Conservation (phyloP, 2,329 filamentous ascomycete species). For the Paracorniculantispora psalliotae region DNA sequence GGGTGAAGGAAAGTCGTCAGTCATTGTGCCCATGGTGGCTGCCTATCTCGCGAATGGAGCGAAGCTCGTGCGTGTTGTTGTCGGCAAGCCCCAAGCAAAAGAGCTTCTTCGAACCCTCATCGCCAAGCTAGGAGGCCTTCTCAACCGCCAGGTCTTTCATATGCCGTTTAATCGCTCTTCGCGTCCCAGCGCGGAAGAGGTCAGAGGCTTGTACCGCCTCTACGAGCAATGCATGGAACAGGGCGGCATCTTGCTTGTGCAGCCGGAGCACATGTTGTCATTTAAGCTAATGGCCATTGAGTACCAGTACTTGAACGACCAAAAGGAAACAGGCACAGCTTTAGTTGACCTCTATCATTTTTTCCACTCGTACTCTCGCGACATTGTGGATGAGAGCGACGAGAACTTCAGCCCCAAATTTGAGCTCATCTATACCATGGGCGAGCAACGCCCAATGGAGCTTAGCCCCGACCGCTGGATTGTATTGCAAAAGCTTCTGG, state of each 20-base stretch:
- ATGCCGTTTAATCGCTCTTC: conserved; percentile 55
- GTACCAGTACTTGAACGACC: conserved; percentile 25
- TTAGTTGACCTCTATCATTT: conserved; percentile 40
- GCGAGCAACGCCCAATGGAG: conserved; percentile 45
- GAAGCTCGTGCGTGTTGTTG: conserved; percentile 52
- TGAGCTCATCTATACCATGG: conserved; percentile 60
- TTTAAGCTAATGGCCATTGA: conserved; percentile 53
- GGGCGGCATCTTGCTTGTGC: conserved; percentile 54
- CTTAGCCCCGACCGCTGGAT: conserved; percentile 52
- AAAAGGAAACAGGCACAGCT: conserved; percentile 18
- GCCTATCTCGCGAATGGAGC: conserved; percentile 45
- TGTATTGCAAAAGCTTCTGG: conserved; percentile 37
- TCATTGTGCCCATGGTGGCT: conserved; percentile 62
- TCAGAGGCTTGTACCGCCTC: conserved; percentile 31
- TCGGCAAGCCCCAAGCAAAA: conserved; percentile 55
- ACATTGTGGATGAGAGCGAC: conserved; percentile 62
- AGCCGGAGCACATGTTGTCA: conserved; percentile 61
- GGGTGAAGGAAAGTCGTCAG: conserved; percentile 66
- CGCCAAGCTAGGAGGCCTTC: conserved; percentile 49
- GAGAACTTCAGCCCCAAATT: conserved; percentile 58
- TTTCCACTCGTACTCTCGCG: conserved; percentile 41
- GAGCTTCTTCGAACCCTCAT: conserved; percentile 57
- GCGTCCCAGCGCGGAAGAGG: conserved; percentile 26
- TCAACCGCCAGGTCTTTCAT: conserved; percentile 49
- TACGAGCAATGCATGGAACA: conserved; percentile 41